Evolutionary conservation across 495 filamentous ascomycete genomes (phyloP), one percentile per base, ranked within the genome.

Genomic region (Entonaema liquescens): DNA sequence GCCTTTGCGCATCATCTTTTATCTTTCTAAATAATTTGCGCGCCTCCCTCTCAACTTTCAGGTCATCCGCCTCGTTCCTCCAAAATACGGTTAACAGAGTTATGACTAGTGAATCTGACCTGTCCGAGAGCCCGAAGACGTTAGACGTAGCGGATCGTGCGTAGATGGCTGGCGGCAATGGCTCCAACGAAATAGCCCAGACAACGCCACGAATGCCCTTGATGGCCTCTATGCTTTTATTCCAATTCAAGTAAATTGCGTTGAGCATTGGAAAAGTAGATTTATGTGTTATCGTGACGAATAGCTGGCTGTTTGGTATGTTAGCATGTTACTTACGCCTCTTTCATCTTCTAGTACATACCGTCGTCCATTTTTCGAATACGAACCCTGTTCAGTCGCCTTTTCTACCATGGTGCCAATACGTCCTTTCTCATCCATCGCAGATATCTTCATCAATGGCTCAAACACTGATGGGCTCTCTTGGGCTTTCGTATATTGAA

Each of bases 121-220:
- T 72, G 0, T 74, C 59, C 2, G 76, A 67, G 0, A 87, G 74
- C 0, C 85, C 85, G 1, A 88, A 72, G 2, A 82, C 78, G 61
- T 87, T 87, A 0, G 82, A 82, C 1, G 75, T 64, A 12, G 82
- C 77, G 21, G 79, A 77, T 8, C 74, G 72, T 21, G 66, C 74
- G 9, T 81, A 79, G 29, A 88, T 75, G 1, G 73, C 80, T 54
- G 86, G 83, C 47, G 83, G 79, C 31, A 83, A 68, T 2, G 81
- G 61, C 0, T 82, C 81, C 0, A 82, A 74, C 8, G 77, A 56
- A 1, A 80, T 55, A 5, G 74, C 76, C 29, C 67, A 74, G 9
- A 60, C 44, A 1, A 74, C 31, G 15, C 47, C 49, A 9, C 28
- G 23, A 6, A 73, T 26, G 23, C 25, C 21, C 3, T 40, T 8